Conservation (phyloP, 164 flowering plant species). For the Chimonanthus salicifolius region DNA sequence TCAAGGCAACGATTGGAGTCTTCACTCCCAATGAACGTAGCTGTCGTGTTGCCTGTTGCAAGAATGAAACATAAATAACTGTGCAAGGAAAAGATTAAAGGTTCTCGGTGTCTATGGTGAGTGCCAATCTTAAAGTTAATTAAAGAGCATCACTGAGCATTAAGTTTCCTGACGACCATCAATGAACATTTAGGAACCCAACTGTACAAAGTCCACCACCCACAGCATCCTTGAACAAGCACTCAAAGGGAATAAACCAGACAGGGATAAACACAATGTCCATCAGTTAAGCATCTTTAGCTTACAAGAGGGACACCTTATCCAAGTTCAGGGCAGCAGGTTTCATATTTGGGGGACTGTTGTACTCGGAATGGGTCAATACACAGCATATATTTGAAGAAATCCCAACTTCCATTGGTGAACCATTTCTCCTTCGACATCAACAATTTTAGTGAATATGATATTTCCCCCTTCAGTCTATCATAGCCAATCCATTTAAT, state of each 20-base stretch:
- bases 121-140: not conserved
- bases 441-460: too few species aligned
- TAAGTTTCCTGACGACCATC: not conserved
- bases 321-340: not conserved
- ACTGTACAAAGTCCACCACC: not conserved
- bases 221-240: not conserved
- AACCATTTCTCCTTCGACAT: too few species aligned
- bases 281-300: not conserved
- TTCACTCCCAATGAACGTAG: conserved; percentile 13
- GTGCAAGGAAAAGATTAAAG: not conserved
- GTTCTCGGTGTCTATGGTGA: not conserved
- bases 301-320: not conserved
- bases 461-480: too few species aligned
- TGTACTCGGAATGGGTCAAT: too few species aligned
- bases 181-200: too few species aligned
- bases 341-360: too few species aligned
- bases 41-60: conserved; percentile 13
- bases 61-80: not conserved
- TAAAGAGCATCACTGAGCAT: not conserved
- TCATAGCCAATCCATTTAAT: too few species aligned
- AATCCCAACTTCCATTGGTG: too few species aligned
- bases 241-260: not conserved
- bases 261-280: not conserved
- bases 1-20: conserved; percentile 16
- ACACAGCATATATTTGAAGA: too few species aligned